Conservation (phyloP, 768 basidiomycete genomes). For the Rhodotorula paludigena region DNA sequence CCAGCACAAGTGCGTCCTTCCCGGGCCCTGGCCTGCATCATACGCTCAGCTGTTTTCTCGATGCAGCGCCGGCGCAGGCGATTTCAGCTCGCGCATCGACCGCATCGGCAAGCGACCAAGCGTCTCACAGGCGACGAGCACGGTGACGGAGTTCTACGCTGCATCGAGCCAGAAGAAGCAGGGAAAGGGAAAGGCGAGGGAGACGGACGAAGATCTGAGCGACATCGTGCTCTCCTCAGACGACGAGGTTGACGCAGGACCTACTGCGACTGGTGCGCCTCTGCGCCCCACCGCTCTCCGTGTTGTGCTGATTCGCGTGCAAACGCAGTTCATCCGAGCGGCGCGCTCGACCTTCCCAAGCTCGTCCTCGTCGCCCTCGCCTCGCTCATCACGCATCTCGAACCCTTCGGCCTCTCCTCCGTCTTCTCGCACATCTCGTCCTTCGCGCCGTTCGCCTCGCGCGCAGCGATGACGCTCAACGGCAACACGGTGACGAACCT, state of each 20-base stretch:
- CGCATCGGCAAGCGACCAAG: constrained; percentile 22
- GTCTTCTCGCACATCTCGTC: constrained; percentile 54
- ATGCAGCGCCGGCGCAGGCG: constrained; percentile 11
- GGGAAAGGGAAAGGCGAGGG: not conserved
- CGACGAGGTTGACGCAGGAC: constrained; percentile 2
- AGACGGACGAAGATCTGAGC: constrained; percentile 17
- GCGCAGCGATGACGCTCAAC: constrained; percentile 78
- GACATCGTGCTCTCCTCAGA: constrained; percentile 47
- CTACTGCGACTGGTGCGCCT: constrained; percentile 1
- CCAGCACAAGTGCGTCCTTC: constrained; percentile 26
- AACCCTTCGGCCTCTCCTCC: constrained; percentile 69
- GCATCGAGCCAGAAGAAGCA: not conserved
- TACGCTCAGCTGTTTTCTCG: constrained; percentile 3
- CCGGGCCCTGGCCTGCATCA: not conserved
- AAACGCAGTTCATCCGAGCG: constrained; percentile 50
- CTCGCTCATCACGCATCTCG: constrained; percentile 65
- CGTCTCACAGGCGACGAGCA: constrained; percentile 6
- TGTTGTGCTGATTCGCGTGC: no score
- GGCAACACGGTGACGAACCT: constrained; percentile 81
- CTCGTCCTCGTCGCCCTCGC: constrained; percentile 61
- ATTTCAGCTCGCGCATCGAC: constrained; percentile 25
- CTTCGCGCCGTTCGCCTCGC: constrained; percentile 58
- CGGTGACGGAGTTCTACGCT: constrained; percentile 22
- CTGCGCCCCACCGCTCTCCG: no score
- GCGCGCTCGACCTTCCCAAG: constrained; percentile 63